phyloP scores from a whole-genome alignment of 2,329 filamentous ascomycete species.

The Lasiodiplodia theobromae region DNA sequence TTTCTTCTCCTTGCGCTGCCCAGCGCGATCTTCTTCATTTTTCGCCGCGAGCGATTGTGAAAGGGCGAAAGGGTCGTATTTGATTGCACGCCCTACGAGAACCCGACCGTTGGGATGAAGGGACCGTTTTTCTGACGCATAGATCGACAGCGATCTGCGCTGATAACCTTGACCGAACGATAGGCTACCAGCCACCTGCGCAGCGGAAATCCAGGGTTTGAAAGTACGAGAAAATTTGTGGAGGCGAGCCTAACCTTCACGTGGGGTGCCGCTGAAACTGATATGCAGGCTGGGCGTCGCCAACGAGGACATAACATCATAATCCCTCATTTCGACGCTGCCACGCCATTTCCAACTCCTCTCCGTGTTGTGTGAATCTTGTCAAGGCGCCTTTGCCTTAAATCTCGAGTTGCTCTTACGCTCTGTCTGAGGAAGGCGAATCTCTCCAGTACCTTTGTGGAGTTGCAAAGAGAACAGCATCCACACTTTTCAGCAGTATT shows the following conservation, averaged over 20 bases:
- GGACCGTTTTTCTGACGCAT: neutral
- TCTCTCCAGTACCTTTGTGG: no score
- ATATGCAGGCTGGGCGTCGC: neutral
- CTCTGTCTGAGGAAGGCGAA: no score
- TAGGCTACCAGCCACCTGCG: neutral
- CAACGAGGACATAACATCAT: neutral
- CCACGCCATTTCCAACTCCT: neutral
- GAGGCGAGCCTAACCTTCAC: neutral
- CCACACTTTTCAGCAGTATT: no score
- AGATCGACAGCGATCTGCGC: slow-evolving; percentile 24
- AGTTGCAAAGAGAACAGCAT: no score
- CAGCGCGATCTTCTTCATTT: neutral
- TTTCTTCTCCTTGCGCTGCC: neutral
- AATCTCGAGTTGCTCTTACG: no score
- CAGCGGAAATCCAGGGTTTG: neutral
- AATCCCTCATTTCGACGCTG: neutral
- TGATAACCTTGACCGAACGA: neutral
- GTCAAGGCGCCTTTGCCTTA: no score
- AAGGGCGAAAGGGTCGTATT: neutral
- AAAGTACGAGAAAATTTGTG: neutral
- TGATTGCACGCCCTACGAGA: slow-evolving; percentile 11
- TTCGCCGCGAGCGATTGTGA: slow-evolving; percentile 1
- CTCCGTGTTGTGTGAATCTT: neutral
- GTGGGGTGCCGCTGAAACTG: neutral
- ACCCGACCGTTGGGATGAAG: neutral